Conservation (phyloP, 78 protist species). For the Isochrysis galbana region DNA sequence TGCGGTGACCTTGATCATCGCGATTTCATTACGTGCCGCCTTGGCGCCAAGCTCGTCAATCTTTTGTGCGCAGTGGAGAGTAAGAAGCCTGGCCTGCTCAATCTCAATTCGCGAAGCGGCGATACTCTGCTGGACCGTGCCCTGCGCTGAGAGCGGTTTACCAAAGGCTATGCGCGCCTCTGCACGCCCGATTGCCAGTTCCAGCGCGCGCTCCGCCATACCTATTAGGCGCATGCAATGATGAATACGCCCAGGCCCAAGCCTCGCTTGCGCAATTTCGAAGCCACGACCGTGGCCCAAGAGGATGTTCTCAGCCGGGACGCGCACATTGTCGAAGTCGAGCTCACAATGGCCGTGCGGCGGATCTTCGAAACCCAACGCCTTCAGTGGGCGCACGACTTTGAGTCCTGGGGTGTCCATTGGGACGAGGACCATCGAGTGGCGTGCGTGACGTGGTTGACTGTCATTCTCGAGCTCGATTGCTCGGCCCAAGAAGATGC, state of each 20-base stretch:
- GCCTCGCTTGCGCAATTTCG: constrained; percentile 45
- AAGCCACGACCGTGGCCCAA: constrained; percentile 54
- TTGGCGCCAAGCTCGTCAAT: constrained; percentile 50
- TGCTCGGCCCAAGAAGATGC: constrained; percentile 69
- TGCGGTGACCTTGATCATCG: constrained; percentile 64
- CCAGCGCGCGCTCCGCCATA: constrained; percentile 59
- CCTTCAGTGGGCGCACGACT: constrained; percentile 58
- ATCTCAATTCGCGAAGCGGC: constrained; percentile 69
- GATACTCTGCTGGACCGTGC: neutral
- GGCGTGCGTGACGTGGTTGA: constrained; percentile 29
- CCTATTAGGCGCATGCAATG: constrained; percentile 89
- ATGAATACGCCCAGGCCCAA: constrained; percentile 88
- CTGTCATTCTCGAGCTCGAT: constrained; percentile 5
- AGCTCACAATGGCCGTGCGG: constrained; percentile 80
- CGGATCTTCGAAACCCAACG: constrained; percentile 77
- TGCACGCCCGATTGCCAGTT: constrained; percentile 50
- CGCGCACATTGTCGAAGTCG: constrained; percentile 55
- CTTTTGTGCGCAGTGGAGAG: constrained; percentile 46
- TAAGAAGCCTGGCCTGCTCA: constrained; percentile 66
- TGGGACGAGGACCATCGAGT: constrained; percentile 79
- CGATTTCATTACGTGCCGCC: constrained; percentile 41
- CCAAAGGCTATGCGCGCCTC: constrained; percentile 17
- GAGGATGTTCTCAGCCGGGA: constrained; percentile 52
- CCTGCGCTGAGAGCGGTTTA: neutral
- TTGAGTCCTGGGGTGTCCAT: neutral